Evolutionary conservation across 192 early-diverging fungal genomes (phyloP), one percentile per base, ranked within the genome.

Genomic region (Cladochytrium replicatum): DNA sequence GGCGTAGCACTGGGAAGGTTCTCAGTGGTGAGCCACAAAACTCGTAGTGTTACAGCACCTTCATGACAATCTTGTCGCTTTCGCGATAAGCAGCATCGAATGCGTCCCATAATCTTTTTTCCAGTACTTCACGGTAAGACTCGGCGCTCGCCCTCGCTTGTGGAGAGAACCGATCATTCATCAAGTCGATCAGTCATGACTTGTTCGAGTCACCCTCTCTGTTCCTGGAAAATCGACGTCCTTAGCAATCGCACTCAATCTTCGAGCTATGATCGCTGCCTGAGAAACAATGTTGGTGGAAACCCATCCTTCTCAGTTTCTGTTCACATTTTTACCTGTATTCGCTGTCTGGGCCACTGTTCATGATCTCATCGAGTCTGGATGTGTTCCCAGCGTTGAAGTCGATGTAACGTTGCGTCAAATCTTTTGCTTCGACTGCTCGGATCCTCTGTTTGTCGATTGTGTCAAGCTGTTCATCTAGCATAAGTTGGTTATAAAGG

Each of bases 391-490:
- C 89, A 19, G 76, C 70, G 46, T 89, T 89, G 53, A 97, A 87
- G 58, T 95, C 87, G 44, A 88, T 80, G 66, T 89, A 97, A 63
- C 88, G 91, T 50, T 86, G 86, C 29, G 97, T 85, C 25, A 99
- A 66, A 64, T 94, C 89, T 44, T 85, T 78, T 23, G 90, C 85
- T 37, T 95, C 86, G 19, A 83, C 76, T 0, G 93, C 92, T 1
- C 87, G 79, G 50, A 82, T 77, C 46, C 87, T 69, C 46, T 99
- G 92, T 52, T 86, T 89, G 60, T 94, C 90, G 32, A 95, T 87
- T 0, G 84, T 92, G 56, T 99, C 95, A 31, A 99, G 74, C 68
- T 99, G 92, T 60, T 99, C 95, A 47, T 93, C 86, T 84, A 49
- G 6, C 27, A 40, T 22, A 1, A 37, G 5, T 21, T 30, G 15